These are phyloP conservation scores for Tylopilus rubrobrunneus DNA, from an alignment of 768 basidiomycete genomes.

Conservation along the genomic window DNA sequence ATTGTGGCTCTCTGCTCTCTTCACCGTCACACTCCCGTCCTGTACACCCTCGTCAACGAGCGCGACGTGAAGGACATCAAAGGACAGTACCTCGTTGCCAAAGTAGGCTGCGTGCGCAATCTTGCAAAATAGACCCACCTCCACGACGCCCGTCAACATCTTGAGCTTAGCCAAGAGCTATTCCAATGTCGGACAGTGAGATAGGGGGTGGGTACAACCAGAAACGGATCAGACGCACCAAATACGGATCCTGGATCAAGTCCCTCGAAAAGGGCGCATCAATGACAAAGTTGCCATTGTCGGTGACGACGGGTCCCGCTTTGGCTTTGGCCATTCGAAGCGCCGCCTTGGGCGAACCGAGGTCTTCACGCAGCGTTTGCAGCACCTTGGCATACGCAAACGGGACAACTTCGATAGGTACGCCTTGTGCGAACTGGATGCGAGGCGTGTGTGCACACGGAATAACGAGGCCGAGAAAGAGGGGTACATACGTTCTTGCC, in stretches of 20 bases:
- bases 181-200: no score
- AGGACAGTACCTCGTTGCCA: conserved; percentile 63
- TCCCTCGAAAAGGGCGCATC: conserved; percentile 86
- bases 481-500: conserved; percentile 69
- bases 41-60: conserved; percentile 20
- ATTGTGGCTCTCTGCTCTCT: conserved; percentile 32
- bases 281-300: conserved; percentile 97
- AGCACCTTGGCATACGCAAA: conserved; percentile 93
- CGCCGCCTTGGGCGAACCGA: conserved; percentile 67
- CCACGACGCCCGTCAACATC: conserved; percentile 96
- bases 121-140: conserved; percentile 94
- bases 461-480: background rate
- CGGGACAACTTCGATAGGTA: conserved; percentile 95
- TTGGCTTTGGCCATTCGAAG: conserved; percentile 92
- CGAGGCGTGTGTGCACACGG: background rate
- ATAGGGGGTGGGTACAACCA: no score
- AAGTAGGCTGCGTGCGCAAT: conserved; percentile 98
- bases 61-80: background rate
- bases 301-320: conserved; percentile 94
- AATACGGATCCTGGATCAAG: conserved; percentile 61
- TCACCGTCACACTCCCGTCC: conserved; percentile 71
- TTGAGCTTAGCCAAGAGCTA: conserved; percentile 82
- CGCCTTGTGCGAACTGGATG: conserved; percentile 73
- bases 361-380: conserved; percentile 54
- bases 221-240: conserved; percentile 33